A percentile compares a stretch with the other conserved stretches of the same genome.
phyloP scores from a whole-genome alignment of 2,329 filamentous ascomycete genomes.

The Thielaviopsis musarum region DNA sequence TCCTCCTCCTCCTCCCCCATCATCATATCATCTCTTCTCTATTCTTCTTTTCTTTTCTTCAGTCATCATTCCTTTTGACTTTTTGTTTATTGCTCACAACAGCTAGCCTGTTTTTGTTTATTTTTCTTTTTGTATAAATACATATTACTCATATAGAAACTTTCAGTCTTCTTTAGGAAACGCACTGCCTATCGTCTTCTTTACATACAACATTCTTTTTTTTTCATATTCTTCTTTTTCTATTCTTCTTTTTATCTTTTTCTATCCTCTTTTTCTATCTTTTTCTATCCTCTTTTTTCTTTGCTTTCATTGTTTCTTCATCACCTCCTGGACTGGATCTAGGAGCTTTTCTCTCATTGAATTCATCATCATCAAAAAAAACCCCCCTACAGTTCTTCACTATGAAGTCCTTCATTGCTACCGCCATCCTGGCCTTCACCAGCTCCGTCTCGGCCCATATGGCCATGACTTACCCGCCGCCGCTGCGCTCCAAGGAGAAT shows the following conservation, averaged over 20 bases:
- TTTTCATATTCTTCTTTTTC: background rate
- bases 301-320: background rate
- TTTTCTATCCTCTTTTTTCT: background rate
- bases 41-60: background rate
- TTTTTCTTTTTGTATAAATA: background rate
- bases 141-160: background rate
- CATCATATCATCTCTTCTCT: background rate
- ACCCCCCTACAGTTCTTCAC: slow-evolving; percentile 14
- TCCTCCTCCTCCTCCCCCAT: slow-evolving; percentile 5
- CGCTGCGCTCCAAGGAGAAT: slow-evolving; percentile 37
- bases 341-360: background rate
- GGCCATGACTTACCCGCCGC: slow-evolving; percentile 35
- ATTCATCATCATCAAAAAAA: background rate
- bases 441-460: slow-evolving; percentile 36
- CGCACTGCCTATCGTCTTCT: background rate
- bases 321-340: slow-evolving; percentile 4
- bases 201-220: background rate
- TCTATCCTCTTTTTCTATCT: background rate
- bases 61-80: slow-evolving; percentile 1
- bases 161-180: background rate
- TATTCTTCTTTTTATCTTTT: background rate
- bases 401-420: slow-evolving; percentile 27
- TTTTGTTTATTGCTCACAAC: slow-evolving; percentile 5
- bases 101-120: slow-evolving; percentile 8
- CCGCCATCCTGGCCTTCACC: slow-evolving; percentile 25